Evolutionary conservation across 805 yeast genomes (phyloP), one percentile per base, ranked within the genome.

Genomic region (Grigorovia jiainica): DNA sequence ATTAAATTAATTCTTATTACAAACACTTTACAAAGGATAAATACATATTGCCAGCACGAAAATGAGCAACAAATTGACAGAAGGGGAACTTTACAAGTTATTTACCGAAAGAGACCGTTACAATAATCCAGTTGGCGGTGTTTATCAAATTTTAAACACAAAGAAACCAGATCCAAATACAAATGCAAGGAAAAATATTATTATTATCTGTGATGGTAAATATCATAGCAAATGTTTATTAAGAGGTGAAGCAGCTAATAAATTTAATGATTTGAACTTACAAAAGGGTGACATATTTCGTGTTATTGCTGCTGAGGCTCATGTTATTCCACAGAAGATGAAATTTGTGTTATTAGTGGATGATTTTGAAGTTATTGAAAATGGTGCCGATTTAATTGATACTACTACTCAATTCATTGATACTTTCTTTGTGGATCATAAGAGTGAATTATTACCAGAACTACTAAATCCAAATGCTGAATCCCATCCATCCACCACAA

Each of bases 391-490:
- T 43, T 63, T 61, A 48, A 58, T 58, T 34, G 69, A 70, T 38
- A 58, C 59, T n/a, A 49, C 63, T n/a, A 58, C 66, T 38, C 60
- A 52, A 36, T 60, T 66, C 31, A 57, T 80, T 32, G 87, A 80
- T 54, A 72, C 71, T 17, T 80, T 79, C 54, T 75, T 77, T 49
- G 68, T 64, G 31, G 67, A 65, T 13, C 78, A 81, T 58, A 82
- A 84, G 3, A 73, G 71, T 30, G 79, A 76, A 52, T 40, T 47
- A 13, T 18, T 55, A 9, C 49, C 38, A 21, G 55, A 50, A 30
- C 37, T 43, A 24, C 13, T 17, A 19, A 21, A 27, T 27, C 31
- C 31, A 27, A 27, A 27, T 27, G 31, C 37, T 9, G 43, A 31
- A 27, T 25, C 76, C 71, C 49, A 44, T 4, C 43, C 43, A 9